Percentiles rank a stretch among this genome's conserved stretches.
Conservation (phyloP, 495 filamentous ascomycete genomes). For the Massariosphaeria phaeospora region DNA sequence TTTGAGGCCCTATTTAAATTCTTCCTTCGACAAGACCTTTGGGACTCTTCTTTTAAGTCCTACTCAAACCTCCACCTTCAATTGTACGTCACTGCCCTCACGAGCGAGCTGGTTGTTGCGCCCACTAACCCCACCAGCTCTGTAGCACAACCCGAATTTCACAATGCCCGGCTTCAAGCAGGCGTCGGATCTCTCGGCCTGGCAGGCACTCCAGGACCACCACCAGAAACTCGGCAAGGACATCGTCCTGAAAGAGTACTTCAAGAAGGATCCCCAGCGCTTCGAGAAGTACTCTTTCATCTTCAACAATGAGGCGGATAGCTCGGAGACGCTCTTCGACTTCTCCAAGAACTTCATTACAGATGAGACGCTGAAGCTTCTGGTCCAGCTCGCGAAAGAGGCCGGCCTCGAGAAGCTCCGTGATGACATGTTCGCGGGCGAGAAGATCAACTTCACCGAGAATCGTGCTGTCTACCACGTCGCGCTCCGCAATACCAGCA, state of each 20-base stretch:
- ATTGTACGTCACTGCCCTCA: constrained; percentile 2
- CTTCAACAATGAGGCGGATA: constrained; percentile 74
- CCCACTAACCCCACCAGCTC: neutral
- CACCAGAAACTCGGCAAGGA: constrained; percentile 75
- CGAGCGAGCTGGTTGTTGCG: neutral
- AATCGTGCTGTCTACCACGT: constrained; percentile 92
- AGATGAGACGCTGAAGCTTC: constrained; percentile 79
- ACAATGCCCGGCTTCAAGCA: constrained; percentile 58
- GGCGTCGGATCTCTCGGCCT: constrained; percentile 73
- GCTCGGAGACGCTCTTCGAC: constrained; percentile 86
- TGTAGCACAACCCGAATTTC: neutral
- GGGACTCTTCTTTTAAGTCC: neutral
- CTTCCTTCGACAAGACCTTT: neutral
- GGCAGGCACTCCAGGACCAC: constrained; percentile 84
- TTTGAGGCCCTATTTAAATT: too few relatives aligned
- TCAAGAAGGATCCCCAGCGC: constrained; percentile 79
- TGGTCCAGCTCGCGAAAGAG: constrained; percentile 86
- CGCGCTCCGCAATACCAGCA: constrained; percentile 81
- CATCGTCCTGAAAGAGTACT: constrained; percentile 89
- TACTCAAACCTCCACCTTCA: neutral
- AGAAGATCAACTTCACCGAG: constrained; percentile 99
- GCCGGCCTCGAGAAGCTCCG: constrained; percentile 85
- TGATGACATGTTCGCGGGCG: constrained; percentile 93
- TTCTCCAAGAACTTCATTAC: constrained; percentile 99
- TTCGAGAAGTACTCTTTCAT: constrained; percentile 85